These are phyloP conservation scores for Brasenia schreberi DNA, from an alignment of 164 flowering plant species.

Conservation along the genomic window DNA sequence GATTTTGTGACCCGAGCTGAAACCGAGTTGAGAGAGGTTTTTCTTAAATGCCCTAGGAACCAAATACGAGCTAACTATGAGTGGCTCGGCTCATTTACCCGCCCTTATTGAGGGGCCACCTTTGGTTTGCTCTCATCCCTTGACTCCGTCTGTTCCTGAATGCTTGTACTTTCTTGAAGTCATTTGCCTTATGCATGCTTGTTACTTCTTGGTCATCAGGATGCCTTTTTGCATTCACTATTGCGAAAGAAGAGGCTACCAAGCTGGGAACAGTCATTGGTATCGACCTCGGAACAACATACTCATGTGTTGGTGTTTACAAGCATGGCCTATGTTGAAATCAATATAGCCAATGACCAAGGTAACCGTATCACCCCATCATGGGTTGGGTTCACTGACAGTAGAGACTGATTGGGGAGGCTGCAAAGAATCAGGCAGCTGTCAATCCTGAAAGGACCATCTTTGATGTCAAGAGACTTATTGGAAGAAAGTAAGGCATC, in stretches of 20 bases:
- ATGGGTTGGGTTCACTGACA: slow-evolving; percentile 36
- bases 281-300: slow-evolving; percentile 40
- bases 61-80: too few relatives aligned
- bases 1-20: too few relatives aligned
- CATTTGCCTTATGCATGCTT: background rate
- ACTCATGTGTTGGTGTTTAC: slow-evolving; percentile 45
- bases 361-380: slow-evolving; percentile 45
- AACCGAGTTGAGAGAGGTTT: background rate
- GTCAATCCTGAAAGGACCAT: slow-evolving; percentile 30
- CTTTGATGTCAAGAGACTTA: slow-evolving; percentile 35
- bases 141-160: background rate
- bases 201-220: background rate
- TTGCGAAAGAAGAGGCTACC: slow-evolving; percentile 28
- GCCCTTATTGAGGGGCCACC: too few relatives aligned
- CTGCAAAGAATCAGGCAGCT: slow-evolving; percentile 42
- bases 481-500: slow-evolving; percentile 28
- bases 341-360: slow-evolving; percentile 42
- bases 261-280: slow-evolving; percentile 36
- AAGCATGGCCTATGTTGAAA: slow-evolving; percentile 30
- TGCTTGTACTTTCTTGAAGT: too few relatives aligned
- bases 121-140: too few relatives aligned
- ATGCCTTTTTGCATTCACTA: slow-evolving; percentile 17
- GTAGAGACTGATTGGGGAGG: slow-evolving; percentile 36
- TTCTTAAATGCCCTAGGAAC: background rate
- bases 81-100: too few relatives aligned